These are phyloP conservation scores for Pseudozyma sp. DNA, from an alignment of 1,284 basidiomycete species.

Conservation along the genomic window DNA sequence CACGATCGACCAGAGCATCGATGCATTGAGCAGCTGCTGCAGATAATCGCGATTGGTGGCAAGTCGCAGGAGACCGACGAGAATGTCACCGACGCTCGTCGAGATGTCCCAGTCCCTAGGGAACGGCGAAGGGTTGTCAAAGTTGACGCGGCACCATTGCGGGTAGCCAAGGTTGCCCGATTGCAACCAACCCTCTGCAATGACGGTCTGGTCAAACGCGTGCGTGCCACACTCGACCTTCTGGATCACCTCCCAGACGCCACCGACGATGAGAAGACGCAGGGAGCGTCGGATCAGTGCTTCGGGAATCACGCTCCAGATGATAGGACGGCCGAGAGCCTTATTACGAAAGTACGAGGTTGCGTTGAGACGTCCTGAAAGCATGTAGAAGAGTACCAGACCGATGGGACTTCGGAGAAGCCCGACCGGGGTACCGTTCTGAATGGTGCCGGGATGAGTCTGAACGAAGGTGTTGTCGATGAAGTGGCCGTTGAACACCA, in stretches of 20 bases:
- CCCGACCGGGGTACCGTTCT: slow-evolving; percentile 65
- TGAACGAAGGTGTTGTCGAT: slow-evolving; percentile 69
- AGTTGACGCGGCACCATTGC: slow-evolving; percentile 69
- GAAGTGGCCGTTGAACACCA: slow-evolving; percentile 70
- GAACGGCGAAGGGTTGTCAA: slow-evolving; percentile 37
- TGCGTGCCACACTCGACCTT: slow-evolving; percentile 58
- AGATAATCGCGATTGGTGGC: slow-evolving; percentile 69
- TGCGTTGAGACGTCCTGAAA: slow-evolving; percentile 69
- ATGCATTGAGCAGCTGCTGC: slow-evolving; percentile 69
- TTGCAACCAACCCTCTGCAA: slow-evolving; percentile 61
- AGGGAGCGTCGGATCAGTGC: slow-evolving; percentile 70
- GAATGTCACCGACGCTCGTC: slow-evolving; percentile 65
- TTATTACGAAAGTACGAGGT: slow-evolving; percentile 67
- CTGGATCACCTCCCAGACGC: slow-evolving; percentile 69
- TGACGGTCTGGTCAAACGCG: slow-evolving; percentile 62
- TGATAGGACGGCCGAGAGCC: slow-evolving; percentile 65
- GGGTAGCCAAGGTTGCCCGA: slow-evolving; percentile 68
- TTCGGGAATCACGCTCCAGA: slow-evolving; percentile 64
- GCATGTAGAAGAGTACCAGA: slow-evolving; percentile 63
- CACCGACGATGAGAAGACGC: slow-evolving; percentile 69
- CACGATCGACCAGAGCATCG: slow-evolving; percentile 70
- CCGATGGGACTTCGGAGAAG: slow-evolving; percentile 38
- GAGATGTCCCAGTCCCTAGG: slow-evolving; percentile 36
- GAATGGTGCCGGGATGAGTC: slow-evolving; percentile 65
- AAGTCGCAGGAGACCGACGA: slow-evolving; percentile 68